A percentile compares a stretch with the other conserved stretches of the same genome.
These are phyloP conservation scores for Vigna trinervia DNA, from an alignment of 306 rosid genomes.

Conservation along the genomic window DNA sequence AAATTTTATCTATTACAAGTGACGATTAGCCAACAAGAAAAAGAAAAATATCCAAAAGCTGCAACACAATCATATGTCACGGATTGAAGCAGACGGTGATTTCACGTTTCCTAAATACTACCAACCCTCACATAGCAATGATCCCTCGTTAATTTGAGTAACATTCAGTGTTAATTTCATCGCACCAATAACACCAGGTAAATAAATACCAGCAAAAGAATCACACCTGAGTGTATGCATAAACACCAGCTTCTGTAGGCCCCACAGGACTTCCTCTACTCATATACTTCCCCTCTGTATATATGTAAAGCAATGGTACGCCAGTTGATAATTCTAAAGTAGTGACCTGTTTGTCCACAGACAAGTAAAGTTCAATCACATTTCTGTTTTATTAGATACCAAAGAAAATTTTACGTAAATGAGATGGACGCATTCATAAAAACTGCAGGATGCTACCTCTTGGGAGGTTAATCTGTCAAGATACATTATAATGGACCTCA, in stretches of 20 bases:
- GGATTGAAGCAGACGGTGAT: neutral
- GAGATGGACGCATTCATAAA: constrained; percentile 22
- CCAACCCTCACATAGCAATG: neutral
- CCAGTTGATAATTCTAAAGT: constrained; percentile 89
- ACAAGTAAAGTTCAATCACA: constrained; percentile 31
- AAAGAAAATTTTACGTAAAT: neutral
- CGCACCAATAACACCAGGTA: constrained; percentile 14
- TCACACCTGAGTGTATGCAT: constrained; percentile 84
- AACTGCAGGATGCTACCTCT: constrained; percentile 63
- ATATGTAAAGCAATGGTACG: constrained; percentile 92
- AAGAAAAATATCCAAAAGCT: neutral
- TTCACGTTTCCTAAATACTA: neutral
- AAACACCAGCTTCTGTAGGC: constrained; percentile 89
- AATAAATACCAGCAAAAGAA: constrained; percentile 24
- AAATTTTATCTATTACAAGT: neutral
- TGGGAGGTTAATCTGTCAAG: constrained; percentile 86
- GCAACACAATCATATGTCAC: neutral
- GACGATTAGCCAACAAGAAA: neutral
- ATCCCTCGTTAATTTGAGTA: constrained; percentile 9
- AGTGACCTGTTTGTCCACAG: constrained; percentile 61
- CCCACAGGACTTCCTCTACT: constrained; percentile 94
- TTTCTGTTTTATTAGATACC: constrained; percentile 21
- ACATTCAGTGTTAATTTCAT: constrained; percentile 12
- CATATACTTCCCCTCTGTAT: constrained; percentile 75
- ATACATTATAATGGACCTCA: constrained; percentile 96